Conservation (phyloP, 2,329 filamentous ascomycete species). For the Lasiodiplodia hormozganensis region DNA sequence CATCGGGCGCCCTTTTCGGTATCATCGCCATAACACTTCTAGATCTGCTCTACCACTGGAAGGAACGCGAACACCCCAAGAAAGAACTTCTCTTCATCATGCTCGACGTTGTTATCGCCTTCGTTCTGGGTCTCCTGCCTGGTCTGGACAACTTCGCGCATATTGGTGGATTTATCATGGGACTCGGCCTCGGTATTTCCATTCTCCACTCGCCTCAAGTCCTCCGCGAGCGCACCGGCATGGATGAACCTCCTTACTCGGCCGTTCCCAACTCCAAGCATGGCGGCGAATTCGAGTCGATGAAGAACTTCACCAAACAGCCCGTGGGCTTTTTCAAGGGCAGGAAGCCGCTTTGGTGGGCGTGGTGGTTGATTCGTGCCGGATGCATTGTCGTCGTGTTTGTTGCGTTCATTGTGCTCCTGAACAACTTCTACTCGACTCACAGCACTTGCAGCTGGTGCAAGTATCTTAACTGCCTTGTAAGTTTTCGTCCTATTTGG, state of each 20-base stretch:
- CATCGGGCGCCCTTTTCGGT: slow-evolving; percentile 89
- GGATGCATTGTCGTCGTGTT: slow-evolving; percentile 80
- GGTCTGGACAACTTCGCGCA: slow-evolving; percentile 97
- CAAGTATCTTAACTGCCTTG: slow-evolving; percentile 91
- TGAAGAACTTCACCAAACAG: slow-evolving; percentile 55
- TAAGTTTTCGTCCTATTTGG: slow-evolving; percentile 58
- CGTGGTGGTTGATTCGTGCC: slow-evolving; percentile 88
- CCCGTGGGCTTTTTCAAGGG: slow-evolving; percentile 84
- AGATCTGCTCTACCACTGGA: slow-evolving; percentile 93
- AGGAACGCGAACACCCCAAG: slow-evolving; percentile 74
- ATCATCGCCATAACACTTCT: slow-evolving; percentile 87
- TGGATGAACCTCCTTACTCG: slow-evolving; percentile 72
- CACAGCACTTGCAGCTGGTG: slow-evolving; percentile 85
- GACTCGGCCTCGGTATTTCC: slow-evolving; percentile 83
- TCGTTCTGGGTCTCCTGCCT: slow-evolving; percentile 88
- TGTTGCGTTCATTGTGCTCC: slow-evolving; percentile 82
- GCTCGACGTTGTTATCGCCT: slow-evolving; percentile 85
- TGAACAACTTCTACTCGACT: slow-evolving; percentile 90
- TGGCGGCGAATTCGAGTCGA: slow-evolving; percentile 57
- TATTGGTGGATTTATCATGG: slow-evolving; percentile 95
- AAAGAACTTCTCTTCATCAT: slow-evolving; percentile 88
- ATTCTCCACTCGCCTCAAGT: slow-evolving; percentile 87
- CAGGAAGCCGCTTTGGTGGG: slow-evolving; percentile 94
- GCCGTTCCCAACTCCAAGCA: slow-evolving; percentile 57
- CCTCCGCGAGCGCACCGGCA: slow-evolving; percentile 75